These are phyloP conservation scores for Fagus sylvatica DNA, from an alignment of 306 rosid genomes.

Conservation along the genomic window DNA sequence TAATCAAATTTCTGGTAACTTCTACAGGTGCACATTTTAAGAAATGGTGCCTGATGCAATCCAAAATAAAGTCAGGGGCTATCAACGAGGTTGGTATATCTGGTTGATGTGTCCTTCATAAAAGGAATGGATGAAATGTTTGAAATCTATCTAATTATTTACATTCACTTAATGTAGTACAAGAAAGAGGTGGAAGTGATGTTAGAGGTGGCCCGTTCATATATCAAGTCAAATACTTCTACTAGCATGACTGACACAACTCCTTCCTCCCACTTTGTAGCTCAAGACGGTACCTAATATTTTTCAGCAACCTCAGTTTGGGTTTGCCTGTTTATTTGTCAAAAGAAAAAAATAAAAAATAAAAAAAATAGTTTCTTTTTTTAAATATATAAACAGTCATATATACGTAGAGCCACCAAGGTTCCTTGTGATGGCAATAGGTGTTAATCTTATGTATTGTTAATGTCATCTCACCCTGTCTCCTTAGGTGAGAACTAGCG, in stretches of 20 bases:
- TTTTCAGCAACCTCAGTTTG: conserved; percentile 21
- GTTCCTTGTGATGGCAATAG: conserved; percentile 27
- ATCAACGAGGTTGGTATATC: conserved; percentile 74
- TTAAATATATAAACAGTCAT: conserved; percentile 9
- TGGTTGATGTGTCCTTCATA: conserved; percentile 1
- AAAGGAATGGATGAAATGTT: conserved; percentile 9
- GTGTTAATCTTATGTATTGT: conserved; percentile 23
- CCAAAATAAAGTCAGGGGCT: conserved; percentile 93
- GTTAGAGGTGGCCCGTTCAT: conserved; percentile 71
- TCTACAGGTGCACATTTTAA: conserved; percentile 90
- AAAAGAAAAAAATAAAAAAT: too few species aligned
- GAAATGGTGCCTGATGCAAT: conserved; percentile 98
- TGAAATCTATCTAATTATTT: conserved; percentile 14
- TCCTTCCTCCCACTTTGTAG: conserved; percentile 28
- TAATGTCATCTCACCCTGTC: conserved; percentile 29
- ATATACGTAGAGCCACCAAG: conserved; percentile 12
- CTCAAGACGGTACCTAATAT: conserved; percentile 37
- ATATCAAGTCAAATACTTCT: conserved; percentile 39
- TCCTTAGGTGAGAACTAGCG: conserved; percentile 27
- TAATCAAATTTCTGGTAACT: conserved; percentile 20
- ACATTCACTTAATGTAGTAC: conserved; percentile 55
- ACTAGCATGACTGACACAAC: conserved; percentile 30
- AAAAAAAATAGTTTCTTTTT: conserved; percentile 5
- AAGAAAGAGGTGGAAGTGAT: conserved; percentile 83
- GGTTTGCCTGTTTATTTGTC: conserved; percentile 24